A percentile compares a stretch with the other conserved stretches of the same genome.
Conservation (phyloP, 2,329 filamentous ascomycete genomes). For the Ceratocystis variospora region DNA sequence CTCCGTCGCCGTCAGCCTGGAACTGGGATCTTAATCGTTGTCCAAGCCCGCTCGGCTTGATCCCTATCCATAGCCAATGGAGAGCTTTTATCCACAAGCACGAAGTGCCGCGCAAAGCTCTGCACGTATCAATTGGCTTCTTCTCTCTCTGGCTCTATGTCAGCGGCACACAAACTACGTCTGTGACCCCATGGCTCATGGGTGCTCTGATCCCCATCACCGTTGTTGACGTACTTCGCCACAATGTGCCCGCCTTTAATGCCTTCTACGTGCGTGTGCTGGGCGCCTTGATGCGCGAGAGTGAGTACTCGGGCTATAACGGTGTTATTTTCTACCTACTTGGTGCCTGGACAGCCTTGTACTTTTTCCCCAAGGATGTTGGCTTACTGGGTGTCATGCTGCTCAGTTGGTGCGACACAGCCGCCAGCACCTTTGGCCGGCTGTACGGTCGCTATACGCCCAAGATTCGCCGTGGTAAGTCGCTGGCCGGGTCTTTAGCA, state of each 20-base stretch:
- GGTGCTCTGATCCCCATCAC: constrained; percentile 71
- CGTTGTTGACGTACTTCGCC: constrained; percentile 66
- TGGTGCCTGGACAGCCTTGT: constrained; percentile 73
- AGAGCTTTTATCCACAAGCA: constrained; percentile 87
- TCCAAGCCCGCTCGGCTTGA: constrained; percentile 82
- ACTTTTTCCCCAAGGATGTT: constrained; percentile 84
- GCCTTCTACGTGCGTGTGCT: constrained; percentile 70
- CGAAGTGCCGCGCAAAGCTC: constrained; percentile 82
- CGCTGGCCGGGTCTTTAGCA: constrained; percentile 73
- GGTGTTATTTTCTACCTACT: constrained; percentile 95
- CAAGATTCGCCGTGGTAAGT: constrained; percentile 74
- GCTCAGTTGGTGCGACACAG: constrained; percentile 95
- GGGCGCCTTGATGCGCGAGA: constrained; percentile 92
- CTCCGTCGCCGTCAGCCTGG: constrained; percentile 51
- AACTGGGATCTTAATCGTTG: constrained; percentile 85
- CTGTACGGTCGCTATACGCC: constrained; percentile 83
- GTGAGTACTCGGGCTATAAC: constrained; percentile 86
- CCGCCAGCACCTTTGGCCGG: constrained; percentile 84
- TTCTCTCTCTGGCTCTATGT: constrained; percentile 77
- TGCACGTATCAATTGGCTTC: constrained; percentile 96
- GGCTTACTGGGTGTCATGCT: constrained; percentile 79
- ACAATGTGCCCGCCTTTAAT: constrained; percentile 70
- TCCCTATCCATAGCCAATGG: constrained; percentile 89
- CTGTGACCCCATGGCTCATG: constrained; percentile 77
- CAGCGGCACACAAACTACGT: constrained; percentile 57